A percentile compares a stretch with the other conserved stretches of the same genome.
Evolutionary conservation across 495 filamentous ascomycete species (phyloP).

Genomic region (Hypoxylon intermedium): DNA sequence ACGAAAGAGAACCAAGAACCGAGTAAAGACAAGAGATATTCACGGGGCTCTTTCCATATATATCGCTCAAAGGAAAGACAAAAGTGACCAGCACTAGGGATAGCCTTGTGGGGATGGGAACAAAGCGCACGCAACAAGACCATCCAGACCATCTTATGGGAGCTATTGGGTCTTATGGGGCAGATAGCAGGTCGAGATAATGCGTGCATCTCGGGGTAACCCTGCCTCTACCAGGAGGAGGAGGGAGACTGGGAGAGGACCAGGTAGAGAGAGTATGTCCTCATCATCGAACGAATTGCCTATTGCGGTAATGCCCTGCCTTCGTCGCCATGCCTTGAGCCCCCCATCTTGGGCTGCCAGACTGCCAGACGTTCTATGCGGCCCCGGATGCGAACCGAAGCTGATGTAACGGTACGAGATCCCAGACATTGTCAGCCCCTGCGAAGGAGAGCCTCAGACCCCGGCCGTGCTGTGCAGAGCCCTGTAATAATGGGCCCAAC

Average conservation of each 20-base stretch:
- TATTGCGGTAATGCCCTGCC: conserved; percentile 2
- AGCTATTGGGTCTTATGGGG: conserved; percentile 16
- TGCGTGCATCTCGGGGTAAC: conserved; percentile 34
- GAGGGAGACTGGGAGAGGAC: not conserved
- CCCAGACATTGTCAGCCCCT: conserved; percentile 12
- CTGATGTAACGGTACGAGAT: conserved; percentile 25
- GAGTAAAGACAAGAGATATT: conserved; percentile 16
- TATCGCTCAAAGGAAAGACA: conserved; percentile 6
- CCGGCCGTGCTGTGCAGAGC: conserved; percentile 24
- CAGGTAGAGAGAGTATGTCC: not conserved
- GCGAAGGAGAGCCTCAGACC: conserved; percentile 24
- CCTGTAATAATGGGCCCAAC: conserved; percentile 25
- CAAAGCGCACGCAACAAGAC: conserved; percentile 10
- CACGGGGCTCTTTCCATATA: conserved; percentile 21
- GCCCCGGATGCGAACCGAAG: conserved; percentile 35
- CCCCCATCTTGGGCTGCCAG: conserved; percentile 10
- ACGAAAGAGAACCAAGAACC: conserved; percentile 18
- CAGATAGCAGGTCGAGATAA: conserved; percentile 24
- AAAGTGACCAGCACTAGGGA: conserved; percentile 20
- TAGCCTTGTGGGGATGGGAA: conserved; percentile 28
- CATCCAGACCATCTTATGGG: conserved; percentile 2
- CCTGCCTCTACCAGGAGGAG: conserved; percentile 13
- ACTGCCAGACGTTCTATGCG: conserved; percentile 20
- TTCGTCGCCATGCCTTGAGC: not conserved
- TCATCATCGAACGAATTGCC: conserved; percentile 14